Evolutionary conservation across 257 asterid genomes (phyloP), one percentile per base, ranked within the genome.

Genomic region (Petrea volubilis): DNA sequence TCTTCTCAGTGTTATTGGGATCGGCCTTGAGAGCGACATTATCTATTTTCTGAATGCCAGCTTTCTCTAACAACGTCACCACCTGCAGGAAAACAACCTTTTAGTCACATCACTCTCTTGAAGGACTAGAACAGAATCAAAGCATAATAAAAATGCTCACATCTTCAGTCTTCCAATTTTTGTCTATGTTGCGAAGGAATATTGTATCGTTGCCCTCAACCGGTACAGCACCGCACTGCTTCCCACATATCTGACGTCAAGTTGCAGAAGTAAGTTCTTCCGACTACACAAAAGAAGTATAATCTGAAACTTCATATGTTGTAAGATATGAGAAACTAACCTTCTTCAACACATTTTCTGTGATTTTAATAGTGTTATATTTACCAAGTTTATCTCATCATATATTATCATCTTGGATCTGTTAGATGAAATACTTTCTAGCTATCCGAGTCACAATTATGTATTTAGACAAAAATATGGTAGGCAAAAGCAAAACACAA

Each of bases 171-270:
- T 86, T 90, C 97, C 97, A 90, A 24, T 64, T 77, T 71, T 72
- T 85, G 82, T 88, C 84, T 64, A 90, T 86, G 83, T 85, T 86
- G 40, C 93, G 89, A 56, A 90, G 89, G 77, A 58, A 88, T 85
- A 88, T 47, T 46, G 96, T 86, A 79, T 84, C 92, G 21, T 85
- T 84, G 18, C 96, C 96, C 81, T 80, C 88, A 25, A 83, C 93
- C 56, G 80, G 80, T 58, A 67, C 74, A 62, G 64, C 78, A 56
- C 64, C 78, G 74, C 93, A 90, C 68, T 72, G 82, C 85, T 82
- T 86, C 57, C 96, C 97, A 71, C 89, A 73, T 57, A 90, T 88
- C 97, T 90, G 2, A 21, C 33, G 31, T 21, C 62, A 56, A 27
- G 7, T 23, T 12, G 17, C 13, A 56, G 6, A 1, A 7, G 7